Conservation (phyloP, 1,284 basidiomycete genomes). For the Chiua sp. region DNA sequence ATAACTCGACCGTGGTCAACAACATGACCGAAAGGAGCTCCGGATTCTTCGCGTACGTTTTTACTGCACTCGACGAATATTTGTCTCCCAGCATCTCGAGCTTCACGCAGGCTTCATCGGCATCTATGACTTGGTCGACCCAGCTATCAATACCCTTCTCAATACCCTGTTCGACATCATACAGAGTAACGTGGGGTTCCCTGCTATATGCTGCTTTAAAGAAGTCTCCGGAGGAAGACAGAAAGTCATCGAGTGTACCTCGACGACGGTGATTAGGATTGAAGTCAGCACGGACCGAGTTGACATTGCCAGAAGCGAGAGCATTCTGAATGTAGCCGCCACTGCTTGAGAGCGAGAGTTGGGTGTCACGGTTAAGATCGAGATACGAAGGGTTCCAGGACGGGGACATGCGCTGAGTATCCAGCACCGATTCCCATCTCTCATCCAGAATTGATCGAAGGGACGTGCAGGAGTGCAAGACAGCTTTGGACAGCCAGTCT, state of each 20-base stretch:
- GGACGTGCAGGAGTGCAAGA: neutral
- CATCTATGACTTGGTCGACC: constrained; percentile 22
- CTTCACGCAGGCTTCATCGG: constrained; percentile 3
- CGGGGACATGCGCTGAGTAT: constrained; percentile 11
- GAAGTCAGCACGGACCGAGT: constrained; percentile 11
- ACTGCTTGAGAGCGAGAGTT: constrained; percentile 35
- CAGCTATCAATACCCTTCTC: constrained; percentile 34
- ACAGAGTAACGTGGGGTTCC: constrained; percentile 27
- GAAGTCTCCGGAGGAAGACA: constrained; percentile 8
- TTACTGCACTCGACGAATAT: constrained; percentile 34
- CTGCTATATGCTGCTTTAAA: constrained; percentile 11
- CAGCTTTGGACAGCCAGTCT: constrained; percentile 2
- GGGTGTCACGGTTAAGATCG: constrained; percentile 33
- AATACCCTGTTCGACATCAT: constrained; percentile 40
- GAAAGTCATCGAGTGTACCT: constrained; percentile 15
- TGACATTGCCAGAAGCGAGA: constrained; percentile 2
- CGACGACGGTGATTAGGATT: constrained; percentile 6
- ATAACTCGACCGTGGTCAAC: constrained; percentile 49
- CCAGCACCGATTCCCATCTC: constrained; percentile 11
- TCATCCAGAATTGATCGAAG: constrained; percentile 9
- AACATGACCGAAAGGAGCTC: constrained; percentile 48
- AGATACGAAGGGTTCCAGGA: constrained; percentile 31
- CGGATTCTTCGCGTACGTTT: constrained; percentile 39
- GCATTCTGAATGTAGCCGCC: constrained; percentile 28
- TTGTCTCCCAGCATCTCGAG: constrained; percentile 29